Conservation (phyloP, 1,139 yeast species). For the Suhomyces maxii region DNA sequence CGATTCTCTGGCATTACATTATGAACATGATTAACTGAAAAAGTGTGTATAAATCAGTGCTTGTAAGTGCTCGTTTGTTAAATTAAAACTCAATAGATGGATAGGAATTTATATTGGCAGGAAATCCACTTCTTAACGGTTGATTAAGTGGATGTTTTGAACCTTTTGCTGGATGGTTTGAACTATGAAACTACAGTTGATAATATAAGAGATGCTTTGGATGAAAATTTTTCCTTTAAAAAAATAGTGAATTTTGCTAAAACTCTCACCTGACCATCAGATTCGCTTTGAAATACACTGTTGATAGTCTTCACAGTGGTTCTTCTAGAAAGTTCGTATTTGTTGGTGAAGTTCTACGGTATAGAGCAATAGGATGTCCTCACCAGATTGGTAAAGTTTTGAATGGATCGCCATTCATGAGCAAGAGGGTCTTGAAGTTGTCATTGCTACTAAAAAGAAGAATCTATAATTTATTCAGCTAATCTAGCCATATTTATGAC, state of each 20-base stretch:
- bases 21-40: no score
- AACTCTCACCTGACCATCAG: slow-evolving; percentile 31
- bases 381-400: slow-evolving; percentile 38
- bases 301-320: slow-evolving; percentile 11
- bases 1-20: no score
- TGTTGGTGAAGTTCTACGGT: slow-evolving; percentile 23
- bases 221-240: slow-evolving; percentile 28
- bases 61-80: no score
- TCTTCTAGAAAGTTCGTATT: slow-evolving; percentile 15
- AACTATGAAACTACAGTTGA: slow-evolving; percentile 36
- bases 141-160: slow-evolving; percentile 28
- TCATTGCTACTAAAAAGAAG: slow-evolving; percentile 31
- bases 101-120: no score
- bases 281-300: slow-evolving; percentile 13
- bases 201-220: slow-evolving; percentile 27
- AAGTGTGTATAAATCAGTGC: no score
- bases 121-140: slow-evolving; percentile 10
- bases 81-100: no score
- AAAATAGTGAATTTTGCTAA: slow-evolving; percentile 35
- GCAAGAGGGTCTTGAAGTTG: slow-evolving; percentile 40
- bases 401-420: slow-evolving; percentile 39
- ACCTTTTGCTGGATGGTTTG: slow-evolving; percentile 36
- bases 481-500: slow-evolving; percentile 25
- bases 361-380: slow-evolving; percentile 22
- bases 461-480: slow-evolving; percentile 29